Evolutionary conservation across 345 rosid genomes (phyloP), one percentile per base, ranked within the genome.

Genomic region (Lumnitzera littorea): DNA sequence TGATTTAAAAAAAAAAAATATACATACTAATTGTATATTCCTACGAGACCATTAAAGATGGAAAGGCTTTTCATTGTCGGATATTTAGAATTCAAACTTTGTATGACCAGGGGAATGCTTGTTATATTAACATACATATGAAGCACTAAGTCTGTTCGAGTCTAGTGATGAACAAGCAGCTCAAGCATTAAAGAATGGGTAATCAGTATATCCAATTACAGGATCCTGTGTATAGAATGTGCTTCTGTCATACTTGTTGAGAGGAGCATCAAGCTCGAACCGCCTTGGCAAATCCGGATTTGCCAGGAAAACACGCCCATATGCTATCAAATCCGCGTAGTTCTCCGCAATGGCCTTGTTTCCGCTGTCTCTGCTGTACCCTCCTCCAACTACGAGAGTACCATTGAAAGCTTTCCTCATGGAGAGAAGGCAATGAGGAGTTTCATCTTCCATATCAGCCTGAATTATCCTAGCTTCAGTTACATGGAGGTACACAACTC

Each of bases 241-340:
- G 57, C 27, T 29, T 23, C 62, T 15, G 31, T 54, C 29, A 56
- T 61, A 62, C 71, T 43, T 62, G 24, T 56, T 68, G 62, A 68
- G 61, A 13, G 66, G 62, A 13, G 66, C 61, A n/a, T 56, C 46
- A 20, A 68, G 61, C 61, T 68, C 56, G n/a, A 68, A 56, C 57
- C 66, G 61, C 61, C 61, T 61, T 3, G 71, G 71, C 51, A 67
- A 31, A 25, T 67, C 71, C 10, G 71, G 71, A 51, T 67, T 67
- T 2, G 71, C 71, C 13, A 61, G 49, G 66, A 68, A 62, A 27
- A 16, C 2, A 3, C 66, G 65, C 50, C 71, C 71, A 20, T 1
- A 68, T 4, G 71, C 71, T 13, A 68, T 51, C 17, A 68, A 47
- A 15, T 68, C 66, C 4, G 66, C 65, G 36, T 49, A 55, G 24